Conservation (phyloP, 257 asterid genomes). For the Fraxinus pennsylvanica region DNA sequence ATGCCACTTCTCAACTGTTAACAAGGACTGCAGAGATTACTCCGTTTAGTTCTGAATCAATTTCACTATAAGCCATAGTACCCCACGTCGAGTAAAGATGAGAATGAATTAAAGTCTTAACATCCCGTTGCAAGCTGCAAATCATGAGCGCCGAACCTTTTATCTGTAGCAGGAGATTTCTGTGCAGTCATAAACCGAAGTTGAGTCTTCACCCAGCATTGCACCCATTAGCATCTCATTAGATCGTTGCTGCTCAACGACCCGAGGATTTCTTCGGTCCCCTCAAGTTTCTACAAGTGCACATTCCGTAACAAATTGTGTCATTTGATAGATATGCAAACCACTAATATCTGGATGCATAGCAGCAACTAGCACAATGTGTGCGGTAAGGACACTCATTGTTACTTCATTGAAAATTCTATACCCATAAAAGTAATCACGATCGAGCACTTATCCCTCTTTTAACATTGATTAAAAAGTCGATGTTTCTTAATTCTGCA, state of each 20-base stretch:
- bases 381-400: no score
- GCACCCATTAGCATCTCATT: constrained; percentile 71
- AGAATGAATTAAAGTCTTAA: no score
- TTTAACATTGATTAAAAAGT: no score
- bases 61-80: constrained; percentile 26
- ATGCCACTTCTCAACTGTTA: constrained; percentile 72
- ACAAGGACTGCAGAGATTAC: constrained; percentile 53
- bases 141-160: constrained; percentile 61
- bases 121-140: constrained; percentile 58
- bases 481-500: no score
- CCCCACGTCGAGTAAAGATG: no score
- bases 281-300: constrained; percentile 53
- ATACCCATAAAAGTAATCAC: no score
- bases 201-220: constrained; percentile 76
- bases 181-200: constrained; percentile 69
- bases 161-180: constrained; percentile 31
- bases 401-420: no score
- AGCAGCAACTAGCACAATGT: no score
- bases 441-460: no score
- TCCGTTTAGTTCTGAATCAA: constrained; percentile 62
- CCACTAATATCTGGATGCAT: no score
- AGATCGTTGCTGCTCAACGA: constrained; percentile 62
- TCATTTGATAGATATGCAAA: no score
- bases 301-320: no score
- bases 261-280: constrained; percentile 62